phyloP scores from a whole-genome alignment of 805 yeast species.

The Saturnispora zaruensis region DNA sequence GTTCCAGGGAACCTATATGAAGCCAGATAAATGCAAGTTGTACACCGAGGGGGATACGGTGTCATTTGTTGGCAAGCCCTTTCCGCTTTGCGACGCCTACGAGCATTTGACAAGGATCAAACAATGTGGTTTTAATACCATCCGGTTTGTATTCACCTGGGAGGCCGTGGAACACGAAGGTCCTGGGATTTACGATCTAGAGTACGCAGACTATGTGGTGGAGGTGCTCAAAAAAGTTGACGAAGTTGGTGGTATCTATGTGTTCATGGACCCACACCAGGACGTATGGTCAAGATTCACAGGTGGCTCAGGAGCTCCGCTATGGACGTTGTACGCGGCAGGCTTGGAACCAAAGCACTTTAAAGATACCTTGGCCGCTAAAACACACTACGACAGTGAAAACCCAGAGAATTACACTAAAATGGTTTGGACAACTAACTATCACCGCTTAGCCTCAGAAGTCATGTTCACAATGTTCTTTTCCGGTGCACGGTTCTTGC shows the following conservation, averaged over 20 bases:
- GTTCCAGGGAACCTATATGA: slow-evolving; percentile 31
- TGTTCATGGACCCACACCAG: slow-evolving; percentile 83
- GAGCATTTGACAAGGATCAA: slow-evolving; percentile 62
- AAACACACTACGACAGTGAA: slow-evolving; percentile 53
- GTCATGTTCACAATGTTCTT: slow-evolving; percentile 84
- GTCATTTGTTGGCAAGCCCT: slow-evolving; percentile 79
- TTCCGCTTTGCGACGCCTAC: slow-evolving; percentile 64
- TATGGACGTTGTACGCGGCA: slow-evolving; percentile 87
- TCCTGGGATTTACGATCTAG: slow-evolving; percentile 75
- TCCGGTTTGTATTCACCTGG: slow-evolving; percentile 79
- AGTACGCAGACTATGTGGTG: slow-evolving; percentile 61
- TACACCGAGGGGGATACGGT: slow-evolving; percentile 62
- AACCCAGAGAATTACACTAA: slow-evolving; percentile 50
- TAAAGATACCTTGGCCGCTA: slow-evolving; percentile 65
- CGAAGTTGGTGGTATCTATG: slow-evolving; percentile 63
- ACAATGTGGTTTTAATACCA: slow-evolving; percentile 72
- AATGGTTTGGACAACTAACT: slow-evolving; percentile 92
- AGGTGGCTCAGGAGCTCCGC: slow-evolving; percentile 92
- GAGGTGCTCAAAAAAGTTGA: slow-evolving; percentile 50
- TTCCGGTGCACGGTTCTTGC: slow-evolving; percentile 70
- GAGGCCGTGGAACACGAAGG: slow-evolving; percentile 87
- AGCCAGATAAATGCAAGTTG: slow-evolving; percentile 38
- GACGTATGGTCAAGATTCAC: slow-evolving; percentile 87
- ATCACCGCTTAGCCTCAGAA: slow-evolving; percentile 61
- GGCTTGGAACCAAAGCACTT: slow-evolving; percentile 79